phyloP scores from a whole-genome alignment of 192 early-diverging fungal species.

The Coemansia sp. region DNA sequence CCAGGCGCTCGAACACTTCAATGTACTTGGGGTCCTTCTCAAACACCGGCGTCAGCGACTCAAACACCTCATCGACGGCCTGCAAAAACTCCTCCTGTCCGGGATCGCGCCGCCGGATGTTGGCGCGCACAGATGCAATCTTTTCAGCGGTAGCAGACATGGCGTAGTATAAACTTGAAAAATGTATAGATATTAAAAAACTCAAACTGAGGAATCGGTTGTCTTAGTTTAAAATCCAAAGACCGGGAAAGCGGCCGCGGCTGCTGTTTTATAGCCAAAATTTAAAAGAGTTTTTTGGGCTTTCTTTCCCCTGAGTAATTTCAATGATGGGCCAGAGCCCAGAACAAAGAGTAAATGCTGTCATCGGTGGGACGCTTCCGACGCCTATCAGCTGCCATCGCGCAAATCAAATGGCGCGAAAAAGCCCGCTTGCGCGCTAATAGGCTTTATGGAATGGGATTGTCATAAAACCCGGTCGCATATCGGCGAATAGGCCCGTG shows the following conservation, averaged over 20 bases:
- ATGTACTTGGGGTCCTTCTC: constrained; percentile 51
- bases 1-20: constrained; percentile 52
- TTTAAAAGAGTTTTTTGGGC: too few species aligned
- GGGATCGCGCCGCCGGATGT: constrained; percentile 44
- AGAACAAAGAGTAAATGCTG: too few species aligned
- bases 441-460: neutral
- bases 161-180: neutral
- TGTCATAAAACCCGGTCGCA: neutral
- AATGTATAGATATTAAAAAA: too few species aligned
- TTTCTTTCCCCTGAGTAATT: too few species aligned
- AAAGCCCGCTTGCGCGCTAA: constrained; percentile 1
- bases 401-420: constrained; percentile 1
- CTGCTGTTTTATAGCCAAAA: too few species aligned
- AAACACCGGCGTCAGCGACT: constrained; percentile 53
- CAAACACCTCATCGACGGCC: constrained; percentile 55
- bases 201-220: too few species aligned
- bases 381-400: constrained; percentile 2
- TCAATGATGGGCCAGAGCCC: too few species aligned
- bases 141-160: constrained; percentile 43
- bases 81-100: constrained; percentile 55
- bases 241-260: too few species aligned
- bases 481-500: neutral
- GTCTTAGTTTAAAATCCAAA: too few species aligned
- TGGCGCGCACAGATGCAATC: constrained; percentile 37
- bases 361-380: neutral